phyloP scores from a whole-genome alignment of 257 asterid species.

The Solanum lycopersicoides region DNA sequence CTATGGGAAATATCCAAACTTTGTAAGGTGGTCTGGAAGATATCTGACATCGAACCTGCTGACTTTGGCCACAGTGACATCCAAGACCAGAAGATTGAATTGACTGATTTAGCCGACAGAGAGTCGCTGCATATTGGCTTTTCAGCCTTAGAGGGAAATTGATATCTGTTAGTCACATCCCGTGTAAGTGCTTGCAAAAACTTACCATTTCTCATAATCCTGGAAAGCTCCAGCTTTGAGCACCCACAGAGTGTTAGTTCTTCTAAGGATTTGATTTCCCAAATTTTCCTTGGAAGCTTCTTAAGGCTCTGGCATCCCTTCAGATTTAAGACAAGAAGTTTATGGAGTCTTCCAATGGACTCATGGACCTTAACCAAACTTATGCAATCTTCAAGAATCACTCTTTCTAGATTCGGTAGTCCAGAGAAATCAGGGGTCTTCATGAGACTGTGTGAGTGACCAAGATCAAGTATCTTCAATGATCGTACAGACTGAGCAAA shows the following conservation, averaged over 20 bases:
- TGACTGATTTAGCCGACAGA: neutral
- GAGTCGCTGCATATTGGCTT: neutral
- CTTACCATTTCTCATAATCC: neutral
- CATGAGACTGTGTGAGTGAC: neutral
- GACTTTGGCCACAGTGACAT: neutral
- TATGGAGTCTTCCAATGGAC: slow-evolving; percentile 1
- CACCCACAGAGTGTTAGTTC: neutral
- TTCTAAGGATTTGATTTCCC: neutral
- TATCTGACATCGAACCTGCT: neutral
- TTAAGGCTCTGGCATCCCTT: neutral
- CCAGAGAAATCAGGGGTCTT: slow-evolving; percentile 11
- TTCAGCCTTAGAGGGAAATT: neutral
- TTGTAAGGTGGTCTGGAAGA: neutral
- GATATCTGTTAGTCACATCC: neutral
- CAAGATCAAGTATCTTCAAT: slow-evolving; percentile 6
- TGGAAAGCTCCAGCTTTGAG: neutral
- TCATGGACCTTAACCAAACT: slow-evolving; percentile 1
- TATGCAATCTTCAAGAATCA: slow-evolving; percentile 6
- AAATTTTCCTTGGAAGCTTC: neutral
- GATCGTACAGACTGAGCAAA: neutral
- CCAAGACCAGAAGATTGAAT: slow-evolving; percentile 1
- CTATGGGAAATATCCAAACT: neutral
- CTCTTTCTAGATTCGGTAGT: neutral
- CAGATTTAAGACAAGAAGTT: neutral
- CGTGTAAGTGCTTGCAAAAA: neutral